Percentiles rank a stretch among this genome's conserved stretches.
These are phyloP conservation scores for Ballota nigra DNA, from an alignment of 257 asterid species.

Conservation along the genomic window DNA sequence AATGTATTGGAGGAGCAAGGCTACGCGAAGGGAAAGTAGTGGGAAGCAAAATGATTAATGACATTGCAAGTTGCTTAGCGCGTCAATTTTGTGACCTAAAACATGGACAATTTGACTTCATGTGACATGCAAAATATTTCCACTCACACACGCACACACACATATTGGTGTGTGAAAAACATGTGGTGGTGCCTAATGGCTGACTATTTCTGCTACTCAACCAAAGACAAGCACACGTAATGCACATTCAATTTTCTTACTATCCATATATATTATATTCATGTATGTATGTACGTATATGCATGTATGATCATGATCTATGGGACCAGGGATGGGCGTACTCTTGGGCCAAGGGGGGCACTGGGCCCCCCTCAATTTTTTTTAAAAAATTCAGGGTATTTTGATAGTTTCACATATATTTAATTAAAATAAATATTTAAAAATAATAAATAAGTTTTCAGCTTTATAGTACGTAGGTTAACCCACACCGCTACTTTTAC, in stretches of 20 bases:
- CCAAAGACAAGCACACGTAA: slow-evolving; percentile 14
- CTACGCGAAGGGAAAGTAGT: not conserved
- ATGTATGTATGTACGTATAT: not conserved
- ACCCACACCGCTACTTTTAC: no score
- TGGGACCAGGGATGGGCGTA: no score
- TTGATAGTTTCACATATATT: no score
- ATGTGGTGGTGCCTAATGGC: slow-evolving; percentile 15
- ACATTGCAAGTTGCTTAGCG: not conserved
- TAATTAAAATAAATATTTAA: no score
- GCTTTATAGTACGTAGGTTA: no score
- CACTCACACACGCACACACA: slow-evolving; percentile 18
- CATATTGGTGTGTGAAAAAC: not conserved
- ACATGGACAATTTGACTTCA: slow-evolving; percentile 21
- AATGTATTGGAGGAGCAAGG: not conserved
- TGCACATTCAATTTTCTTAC: not conserved
- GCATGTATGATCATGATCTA: not conserved
- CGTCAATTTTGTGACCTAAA: slow-evolving; percentile 24
- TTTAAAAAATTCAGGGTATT: no score
- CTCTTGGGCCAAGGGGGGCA: no score
- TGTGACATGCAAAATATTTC: slow-evolving; percentile 15
- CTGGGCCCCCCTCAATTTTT: no score
- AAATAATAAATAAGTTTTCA: no score
- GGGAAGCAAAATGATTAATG: slow-evolving; percentile 28
- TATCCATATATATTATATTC: not conserved
- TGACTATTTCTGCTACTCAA: not conserved